Base-by-base conservation (phyloP, 2,329 filamentous ascomycete genomes). In the Penicillium sp. region DNA sequence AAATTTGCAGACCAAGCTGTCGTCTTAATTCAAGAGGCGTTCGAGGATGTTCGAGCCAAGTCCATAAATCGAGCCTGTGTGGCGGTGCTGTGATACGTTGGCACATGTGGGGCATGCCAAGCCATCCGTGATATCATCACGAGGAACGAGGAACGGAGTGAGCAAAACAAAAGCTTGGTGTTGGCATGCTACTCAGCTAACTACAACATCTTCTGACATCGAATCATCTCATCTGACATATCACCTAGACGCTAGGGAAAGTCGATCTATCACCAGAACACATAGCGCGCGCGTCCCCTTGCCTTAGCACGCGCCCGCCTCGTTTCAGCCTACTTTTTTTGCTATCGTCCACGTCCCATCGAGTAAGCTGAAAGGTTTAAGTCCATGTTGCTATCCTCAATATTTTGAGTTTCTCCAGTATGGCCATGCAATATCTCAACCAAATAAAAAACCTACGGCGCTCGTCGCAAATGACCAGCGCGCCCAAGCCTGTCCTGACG, bases 401-500 rank as follows among this genome's bases (percentile, higher is more conserved):
- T 41, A 22, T 12, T 10, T 14, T 26, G 17, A 26, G 10, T n/a
- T 0, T 28, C 26, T 53, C 57, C 56, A 48, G 43, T 58, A 56
- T 57, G 46, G 35, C 50, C 19, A 75, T 77, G 71, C 69, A 78
- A 59, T 78, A 78, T 58, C 69, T 80, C 52, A 77, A 71, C 46
- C 69, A 73, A 58, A 70, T 78, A 44, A 75, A 73, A 52, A 65
- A 69, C 52, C 76, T 73, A 59, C 67, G 68, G 47, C 72, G 67
- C 41, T 66, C 68, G 16, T 70, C 72, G 55, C 63, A 67, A 60
- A 50, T 63, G 50, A 53, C 67, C 52, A 71, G 65, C 46, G 58
- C 69, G 5, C 72, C 71, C 30, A 69, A 67, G 46, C 78, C 64
- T 67, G 78, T 86, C 3, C 68, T 86, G n/a, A 83, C 81, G 17